A percentile compares a stretch with the other conserved stretches of the same genome.
Conservation (phyloP, 257 asterid genomes). For the Capsicum baccatum region DNA sequence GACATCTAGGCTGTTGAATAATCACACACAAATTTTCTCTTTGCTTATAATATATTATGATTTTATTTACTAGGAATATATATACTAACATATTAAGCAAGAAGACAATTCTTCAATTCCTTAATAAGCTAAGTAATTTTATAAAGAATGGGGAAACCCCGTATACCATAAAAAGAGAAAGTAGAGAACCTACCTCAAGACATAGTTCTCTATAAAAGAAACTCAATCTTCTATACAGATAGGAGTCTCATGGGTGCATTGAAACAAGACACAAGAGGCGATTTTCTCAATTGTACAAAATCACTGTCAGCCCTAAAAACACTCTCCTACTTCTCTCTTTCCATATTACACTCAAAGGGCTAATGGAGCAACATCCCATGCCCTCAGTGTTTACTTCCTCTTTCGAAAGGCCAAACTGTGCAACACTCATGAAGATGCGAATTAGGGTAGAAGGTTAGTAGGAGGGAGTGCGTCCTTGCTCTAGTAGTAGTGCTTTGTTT, state of each 20-base stretch:
- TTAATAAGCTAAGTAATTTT: background rate
- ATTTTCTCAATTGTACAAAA: background rate
- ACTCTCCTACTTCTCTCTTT: background rate
- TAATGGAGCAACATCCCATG: background rate
- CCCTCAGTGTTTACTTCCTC: background rate
- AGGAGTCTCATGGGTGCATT: background rate
- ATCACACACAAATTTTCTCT: background rate
- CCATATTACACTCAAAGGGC: background rate
- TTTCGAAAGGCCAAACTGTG: background rate
- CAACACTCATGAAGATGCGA: background rate
- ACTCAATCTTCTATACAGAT: background rate
- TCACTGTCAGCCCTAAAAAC: background rate
- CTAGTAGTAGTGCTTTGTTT: too few relatives aligned
- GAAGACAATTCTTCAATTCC: background rate
- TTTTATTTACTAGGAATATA: background rate
- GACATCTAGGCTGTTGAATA: background rate
- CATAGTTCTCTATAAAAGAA: background rate
- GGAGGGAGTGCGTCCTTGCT: too few relatives aligned
- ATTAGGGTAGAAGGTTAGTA: too few relatives aligned
- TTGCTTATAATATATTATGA: background rate
- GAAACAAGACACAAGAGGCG: background rate
- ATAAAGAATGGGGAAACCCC: background rate
- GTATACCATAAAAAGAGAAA: background rate
- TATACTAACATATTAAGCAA: too few relatives aligned
- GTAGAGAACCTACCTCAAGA: background rate